These are phyloP conservation scores for Colletotrichum aenigma DNA, from an alignment of 2,329 filamentous ascomycete species.

Conservation along the genomic window DNA sequence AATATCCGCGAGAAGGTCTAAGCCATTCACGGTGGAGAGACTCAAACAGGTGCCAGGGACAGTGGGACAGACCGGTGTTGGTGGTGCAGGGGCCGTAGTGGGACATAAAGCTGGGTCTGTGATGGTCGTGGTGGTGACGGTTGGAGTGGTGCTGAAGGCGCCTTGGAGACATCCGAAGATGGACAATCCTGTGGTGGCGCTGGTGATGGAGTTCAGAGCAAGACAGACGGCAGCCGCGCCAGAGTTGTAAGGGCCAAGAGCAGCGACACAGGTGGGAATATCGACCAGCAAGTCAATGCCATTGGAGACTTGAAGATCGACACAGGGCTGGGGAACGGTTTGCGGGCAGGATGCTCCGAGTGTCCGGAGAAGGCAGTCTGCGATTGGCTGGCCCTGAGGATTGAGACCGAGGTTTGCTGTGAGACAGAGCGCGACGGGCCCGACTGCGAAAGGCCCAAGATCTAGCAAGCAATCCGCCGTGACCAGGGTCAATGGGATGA, in stretches of 20 bases:
- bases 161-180: not conserved
- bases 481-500: not conserved
- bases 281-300: not conserved
- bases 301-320: not conserved
- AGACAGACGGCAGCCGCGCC: not conserved
- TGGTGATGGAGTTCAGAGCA: not conserved
- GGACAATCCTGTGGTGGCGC: not conserved
- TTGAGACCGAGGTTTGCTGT: not conserved
- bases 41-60: not conserved
- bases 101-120: not conserved
- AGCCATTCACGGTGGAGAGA: not conserved
- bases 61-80: not conserved
- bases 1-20: not conserved
- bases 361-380: not conserved
- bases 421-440: not conserved
- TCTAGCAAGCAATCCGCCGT: not conserved
- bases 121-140: fast-evolving
- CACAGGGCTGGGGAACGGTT: not conserved
- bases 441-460: not conserved
- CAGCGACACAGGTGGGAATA: not conserved
- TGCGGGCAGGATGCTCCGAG: not conserved
- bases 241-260: not conserved
- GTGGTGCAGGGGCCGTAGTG: fast-evolving
- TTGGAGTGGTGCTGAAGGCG: not conserved
- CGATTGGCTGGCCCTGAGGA: not conserved